Base-by-base conservation (phyloP, 2,329 filamentous ascomycete species). In the Pseudogymnoascus sp. region DNA sequence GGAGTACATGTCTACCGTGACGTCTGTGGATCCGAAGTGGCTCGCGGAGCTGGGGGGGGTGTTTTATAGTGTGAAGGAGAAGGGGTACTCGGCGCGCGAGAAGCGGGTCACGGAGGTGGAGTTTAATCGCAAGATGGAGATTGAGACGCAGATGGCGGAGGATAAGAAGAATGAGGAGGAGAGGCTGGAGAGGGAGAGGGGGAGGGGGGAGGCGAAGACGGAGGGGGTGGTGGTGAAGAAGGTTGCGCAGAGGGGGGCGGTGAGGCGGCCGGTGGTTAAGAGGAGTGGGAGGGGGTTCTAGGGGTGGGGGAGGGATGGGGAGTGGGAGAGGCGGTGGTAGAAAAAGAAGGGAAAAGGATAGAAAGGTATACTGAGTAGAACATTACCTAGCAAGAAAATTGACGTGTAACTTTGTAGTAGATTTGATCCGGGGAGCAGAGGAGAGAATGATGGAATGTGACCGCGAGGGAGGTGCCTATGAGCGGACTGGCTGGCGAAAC, bases 1-100 rank as follows among this genome's bases (percentile, higher is more conserved):
- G 74, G 95, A 97, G 74, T 99, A 97, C 79, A 97, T 99, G 87
- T 96, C 91, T 2, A 96, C 91, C 4, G 95, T 99, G 9, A 99
- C 95, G 4, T 86, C 91, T 1, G 95, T 99, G 1, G 95, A 99
- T 74, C 93, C 95, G 62, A 91, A 96, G 74, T 99, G 95, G 95
- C 84, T 99, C 42, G 95, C 95, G 6, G 95, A 99, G 74, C 81
- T 99, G 5, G 95, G 96, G 35, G 95, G 93, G 1, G 95, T 99
- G 0, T 99, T 99, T 76, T 99, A 97, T 76, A 95, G 89, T 1
- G 84, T 99, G 72, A 97, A 96, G 78, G 93, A 97, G 77, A 99
- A 99, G 77, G 95, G 93, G 1, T 99, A 96, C 74, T 96, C 90
- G 13, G 86, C 88, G 11, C 83, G 90, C 26, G 90, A 96, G 71